These are phyloP conservation scores for Trichoderma gracile DNA, from an alignment of 2,329 filamentous ascomycete genomes.

Conservation along the genomic window DNA sequence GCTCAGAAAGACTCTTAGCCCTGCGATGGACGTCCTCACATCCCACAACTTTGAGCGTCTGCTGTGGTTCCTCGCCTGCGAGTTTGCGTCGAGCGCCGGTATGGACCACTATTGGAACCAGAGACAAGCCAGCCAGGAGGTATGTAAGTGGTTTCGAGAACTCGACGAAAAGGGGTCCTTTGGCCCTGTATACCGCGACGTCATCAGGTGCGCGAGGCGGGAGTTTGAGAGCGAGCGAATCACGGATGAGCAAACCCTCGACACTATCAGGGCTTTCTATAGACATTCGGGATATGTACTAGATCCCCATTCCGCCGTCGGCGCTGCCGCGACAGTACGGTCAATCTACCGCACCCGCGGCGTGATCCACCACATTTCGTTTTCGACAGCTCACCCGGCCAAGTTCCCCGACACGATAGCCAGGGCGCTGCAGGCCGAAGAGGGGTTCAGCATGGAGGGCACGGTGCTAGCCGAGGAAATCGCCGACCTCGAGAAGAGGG, in stretches of 20 bases:
- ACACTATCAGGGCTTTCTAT: conserved; percentile 61
- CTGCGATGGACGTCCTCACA: conserved; percentile 97
- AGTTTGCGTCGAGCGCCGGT: conserved; percentile 60
- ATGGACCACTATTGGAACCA: conserved; percentile 67
- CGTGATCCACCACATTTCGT: conserved; percentile 70
- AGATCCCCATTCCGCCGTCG: conserved; percentile 90
- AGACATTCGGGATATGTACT: conserved; percentile 72
- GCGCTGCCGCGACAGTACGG: conserved; percentile 72
- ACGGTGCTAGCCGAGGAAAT: conserved; percentile 82
- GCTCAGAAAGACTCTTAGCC: conserved; percentile 87
- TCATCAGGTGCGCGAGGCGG: conserved; percentile 68
- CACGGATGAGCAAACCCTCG: conserved; percentile 65
- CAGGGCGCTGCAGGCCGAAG: conserved; percentile 67
- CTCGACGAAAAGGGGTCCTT: conserved; percentile 84
- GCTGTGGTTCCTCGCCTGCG: conserved; percentile 87
- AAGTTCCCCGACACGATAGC: conserved; percentile 91
- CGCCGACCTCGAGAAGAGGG: conserved; percentile 71
- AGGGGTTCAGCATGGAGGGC: conserved; percentile 72
- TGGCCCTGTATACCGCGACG: conserved; percentile 68
- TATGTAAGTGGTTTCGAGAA: conserved; percentile 73
- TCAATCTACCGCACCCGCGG: conserved; percentile 59
- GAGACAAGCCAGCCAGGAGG: conserved; percentile 72
- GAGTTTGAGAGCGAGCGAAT: conserved; percentile 82
- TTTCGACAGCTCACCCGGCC: conserved; percentile 92
- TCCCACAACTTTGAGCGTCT: conserved; percentile 96